Percentiles rank a stretch among this genome's conserved stretches.
phyloP scores from a whole-genome alignment of 1,284 basidiomycete species.

The Tylopilus orsonianus region DNA sequence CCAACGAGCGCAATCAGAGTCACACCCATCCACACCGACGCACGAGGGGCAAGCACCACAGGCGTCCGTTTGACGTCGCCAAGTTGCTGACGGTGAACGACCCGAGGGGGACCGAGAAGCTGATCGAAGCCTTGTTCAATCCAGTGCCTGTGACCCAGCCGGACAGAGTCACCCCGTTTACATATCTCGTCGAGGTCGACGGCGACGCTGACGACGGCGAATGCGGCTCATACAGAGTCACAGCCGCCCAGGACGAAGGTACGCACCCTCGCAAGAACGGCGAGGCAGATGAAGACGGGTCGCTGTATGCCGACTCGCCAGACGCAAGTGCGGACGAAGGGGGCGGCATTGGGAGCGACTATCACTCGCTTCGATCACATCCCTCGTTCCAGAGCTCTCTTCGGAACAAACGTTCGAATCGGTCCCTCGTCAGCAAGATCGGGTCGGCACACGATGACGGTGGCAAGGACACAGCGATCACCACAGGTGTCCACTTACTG shows the following conservation, averaged over 20 bases:
- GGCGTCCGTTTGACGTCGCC: conserved; percentile 43
- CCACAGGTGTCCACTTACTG: conserved; percentile 1
- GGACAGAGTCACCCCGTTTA: conserved; percentile 56
- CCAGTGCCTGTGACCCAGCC: conserved; percentile 51
- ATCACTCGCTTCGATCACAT: conserved; percentile 33
- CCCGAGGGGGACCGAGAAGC: conserved; percentile 60
- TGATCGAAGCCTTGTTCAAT: conserved; percentile 79
- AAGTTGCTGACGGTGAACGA: conserved; percentile 53
- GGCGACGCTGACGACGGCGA: conserved; percentile 19
- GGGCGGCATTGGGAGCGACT: conserved; percentile 30
- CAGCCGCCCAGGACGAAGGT: background rate
- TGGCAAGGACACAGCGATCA: background rate
- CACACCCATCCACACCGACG: background rate
- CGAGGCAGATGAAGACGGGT: conserved; percentile 22
- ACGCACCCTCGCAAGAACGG: no score
- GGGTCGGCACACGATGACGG: conserved; percentile 1
- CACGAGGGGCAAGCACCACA: conserved; percentile 19
- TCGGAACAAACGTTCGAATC: conserved; percentile 18
- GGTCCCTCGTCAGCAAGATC: conserved; percentile 18
- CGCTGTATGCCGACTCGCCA: conserved; percentile 26
- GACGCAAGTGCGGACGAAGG: conserved; percentile 20
- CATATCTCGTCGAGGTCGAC: conserved; percentile 43
- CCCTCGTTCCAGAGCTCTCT: conserved; percentile 27
- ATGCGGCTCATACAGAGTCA: background rate
- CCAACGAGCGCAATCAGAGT: conserved; percentile 3